Percentiles rank a stretch among this genome's conserved stretches.
phyloP scores from a whole-genome alignment of 2,329 filamentous ascomycete species.

The Calonectria pauciramosa region DNA sequence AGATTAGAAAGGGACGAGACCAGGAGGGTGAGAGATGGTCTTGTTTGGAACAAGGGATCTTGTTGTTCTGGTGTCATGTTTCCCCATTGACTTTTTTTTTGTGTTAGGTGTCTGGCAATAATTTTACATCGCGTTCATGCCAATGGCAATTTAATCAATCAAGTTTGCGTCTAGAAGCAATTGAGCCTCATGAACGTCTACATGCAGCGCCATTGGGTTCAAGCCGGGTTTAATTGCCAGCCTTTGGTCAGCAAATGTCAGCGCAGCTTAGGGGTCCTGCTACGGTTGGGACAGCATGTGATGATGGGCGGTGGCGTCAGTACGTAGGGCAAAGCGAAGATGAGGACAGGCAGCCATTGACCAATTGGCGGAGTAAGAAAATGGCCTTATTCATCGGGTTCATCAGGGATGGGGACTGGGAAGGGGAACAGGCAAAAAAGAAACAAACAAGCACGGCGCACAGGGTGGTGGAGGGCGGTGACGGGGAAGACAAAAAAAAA shows the following conservation, averaged over 20 bases:
- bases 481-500: background rate
- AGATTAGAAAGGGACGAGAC: slow-evolving; percentile 18
- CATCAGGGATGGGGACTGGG: slow-evolving; percentile 40
- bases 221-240: background rate
- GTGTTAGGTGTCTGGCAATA: background rate
- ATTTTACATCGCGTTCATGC: slow-evolving; percentile 4
- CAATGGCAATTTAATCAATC: background rate
- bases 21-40: background rate
- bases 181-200: background rate
- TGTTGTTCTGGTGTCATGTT: background rate
- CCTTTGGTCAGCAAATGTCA: background rate
- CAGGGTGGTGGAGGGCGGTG: slow-evolving; percentile 22
- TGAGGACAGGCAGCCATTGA: slow-evolving; percentile 2
- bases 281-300: slow-evolving; percentile 5
- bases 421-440: slow-evolving; percentile 36
- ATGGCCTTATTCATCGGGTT: slow-evolving; percentile 47
- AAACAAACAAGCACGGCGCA: slow-evolving; percentile 30
- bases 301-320: slow-evolving; percentile 10
- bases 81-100: background rate
- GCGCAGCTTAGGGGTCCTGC: background rate
- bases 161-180: background rate
- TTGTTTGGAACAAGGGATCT: background rate
- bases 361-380: slow-evolving; percentile 37
- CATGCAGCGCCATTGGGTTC: background rate
- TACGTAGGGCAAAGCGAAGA: slow-evolving; percentile 1